Evolutionary conservation across 1,284 basidiomycete species (phyloP), one percentile per base, ranked within the genome.

Genomic region (Rhizoctonia solani): DNA sequence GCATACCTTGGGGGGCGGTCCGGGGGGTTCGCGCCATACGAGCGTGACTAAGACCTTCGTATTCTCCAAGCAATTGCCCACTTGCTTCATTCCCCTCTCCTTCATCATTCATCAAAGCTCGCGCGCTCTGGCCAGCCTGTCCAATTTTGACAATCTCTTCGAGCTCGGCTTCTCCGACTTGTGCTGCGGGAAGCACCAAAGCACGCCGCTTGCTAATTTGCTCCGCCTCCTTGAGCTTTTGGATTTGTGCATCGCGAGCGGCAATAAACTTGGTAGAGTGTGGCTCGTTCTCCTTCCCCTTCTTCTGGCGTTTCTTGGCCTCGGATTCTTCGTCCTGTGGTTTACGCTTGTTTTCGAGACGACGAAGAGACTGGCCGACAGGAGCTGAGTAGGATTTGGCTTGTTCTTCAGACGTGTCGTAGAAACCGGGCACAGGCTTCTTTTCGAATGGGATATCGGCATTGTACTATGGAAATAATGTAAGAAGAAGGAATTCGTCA

Each of bases 141-240:
- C 96, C 97, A 72, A 99, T 95, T 82, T 99, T 99, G 73, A 98
- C 96, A 73, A 99, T 98, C 73, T 98, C 95, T 79, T 99, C 97
- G 56, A 99, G 79, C 78, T 99, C 96, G 5, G 83, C 80, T 78
- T 99, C 95, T n/a, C 92, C 92, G 2, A 99, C 97, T 75, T 99
- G 96, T 1, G 96, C 93, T 21, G 83, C 81, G 0, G 97, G 97
- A 11, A 99, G 82, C 68, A 87, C 86, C 53, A 99, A 82, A 76
- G 92, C 93, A 72, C 93, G 81, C 69, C 97, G 81, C 73, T 94
- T 87, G 27, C 93, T 90, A 68, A 99, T 95, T 67, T 93, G 93
- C 77, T 98, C 95, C 19, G 95, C 95, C 77, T 99, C 96, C 76
- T 96, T 96, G 71, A 98, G 82, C 77, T 95, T 95, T 75, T 96